phyloP scores from a whole-genome alignment of 2,329 filamentous ascomycete species.

The Huntiella moniliformis region DNA sequence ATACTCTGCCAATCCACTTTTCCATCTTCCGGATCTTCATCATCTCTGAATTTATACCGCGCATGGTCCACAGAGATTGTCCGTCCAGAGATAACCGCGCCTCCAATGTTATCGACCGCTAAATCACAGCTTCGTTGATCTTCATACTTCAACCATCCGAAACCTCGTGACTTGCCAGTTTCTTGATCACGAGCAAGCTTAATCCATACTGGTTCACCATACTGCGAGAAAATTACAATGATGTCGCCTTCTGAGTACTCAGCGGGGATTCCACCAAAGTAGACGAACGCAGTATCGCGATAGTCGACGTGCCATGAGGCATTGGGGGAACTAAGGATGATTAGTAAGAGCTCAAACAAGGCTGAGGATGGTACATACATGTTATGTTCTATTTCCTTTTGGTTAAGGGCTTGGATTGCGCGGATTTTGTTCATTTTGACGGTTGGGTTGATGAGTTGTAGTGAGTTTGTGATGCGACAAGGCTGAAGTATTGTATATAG shows the following conservation, averaged over 20 bases:
- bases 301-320: constrained; percentile 97
- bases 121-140: constrained; percentile 91
- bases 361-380: constrained; percentile 32
- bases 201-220: constrained; percentile 81
- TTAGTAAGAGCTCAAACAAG: constrained; percentile 14
- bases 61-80: constrained; percentile 81
- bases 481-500: no score
- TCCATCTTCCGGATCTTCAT: constrained; percentile 45
- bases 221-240: constrained; percentile 92
- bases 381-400: constrained; percentile 79
- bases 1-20: constrained; percentile 42
- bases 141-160: constrained; percentile 95
- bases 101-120: constrained; percentile 87
- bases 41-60: constrained; percentile 73
- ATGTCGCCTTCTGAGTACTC: constrained; percentile 91
- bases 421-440: constrained; percentile 77
- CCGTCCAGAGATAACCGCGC: constrained; percentile 63
- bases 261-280: constrained; percentile 85
- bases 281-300: constrained; percentile 88
- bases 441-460: neutral
- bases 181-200: constrained; percentile 90
- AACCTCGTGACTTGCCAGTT: constrained; percentile 84
- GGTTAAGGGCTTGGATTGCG: constrained; percentile 81
- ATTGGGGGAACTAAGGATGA: constrained; percentile 46
- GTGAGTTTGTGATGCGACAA: neutral